Base-by-base conservation (phyloP, 2,329 filamentous ascomycete genomes). In the Ascochyta rabiei region DNA sequence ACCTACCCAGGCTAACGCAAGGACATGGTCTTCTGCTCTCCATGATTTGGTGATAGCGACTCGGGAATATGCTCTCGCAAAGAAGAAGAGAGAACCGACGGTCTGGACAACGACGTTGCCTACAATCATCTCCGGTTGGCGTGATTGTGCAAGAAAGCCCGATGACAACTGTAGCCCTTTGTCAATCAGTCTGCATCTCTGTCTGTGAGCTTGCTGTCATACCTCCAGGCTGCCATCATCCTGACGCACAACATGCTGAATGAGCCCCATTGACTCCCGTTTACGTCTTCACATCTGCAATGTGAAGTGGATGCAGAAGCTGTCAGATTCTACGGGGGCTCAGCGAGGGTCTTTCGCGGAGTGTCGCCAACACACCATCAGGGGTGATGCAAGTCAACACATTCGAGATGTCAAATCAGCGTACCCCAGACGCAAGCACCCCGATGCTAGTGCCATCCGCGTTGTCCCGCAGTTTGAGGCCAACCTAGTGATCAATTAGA, bases 31-130 rank as follows among this genome's bases (percentile, higher is more conserved):
- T 38, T 68, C 64, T 24, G 38, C 10, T 35, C 59, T 61, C 60
- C 60, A 65, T 2, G 51, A 40, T 38, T 60, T 63, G 30, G 40
- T 62, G 12, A 67, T 44, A 10, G 41, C 38, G 2, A 56, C 40
- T 15, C 64, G 60, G 23, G 64, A 67, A 39, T 62, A 67, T n/a
- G 43, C 54, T 39, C 64, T 54, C n/a, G 59, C 42, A 30, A 62
- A 44, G 26, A 65, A 62, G 42, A 67, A 48, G 2, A 65, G 28
- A 8, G 56, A 61, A 19, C 64, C 62, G 3, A 65, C 6, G 10
- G 45, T 16, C 23, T 67, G 64, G 23, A 55, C 50, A 23, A 59
- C 18, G 4, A 56, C 50, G 40, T 67, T 67, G 26, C 64, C 64
- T 15, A 41, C 24, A n/a, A 67, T 48, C 23, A 67, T 61, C 6